Conservation (phyloP, 2,329 filamentous ascomycete genomes). For the Coniella lustricola region DNA sequence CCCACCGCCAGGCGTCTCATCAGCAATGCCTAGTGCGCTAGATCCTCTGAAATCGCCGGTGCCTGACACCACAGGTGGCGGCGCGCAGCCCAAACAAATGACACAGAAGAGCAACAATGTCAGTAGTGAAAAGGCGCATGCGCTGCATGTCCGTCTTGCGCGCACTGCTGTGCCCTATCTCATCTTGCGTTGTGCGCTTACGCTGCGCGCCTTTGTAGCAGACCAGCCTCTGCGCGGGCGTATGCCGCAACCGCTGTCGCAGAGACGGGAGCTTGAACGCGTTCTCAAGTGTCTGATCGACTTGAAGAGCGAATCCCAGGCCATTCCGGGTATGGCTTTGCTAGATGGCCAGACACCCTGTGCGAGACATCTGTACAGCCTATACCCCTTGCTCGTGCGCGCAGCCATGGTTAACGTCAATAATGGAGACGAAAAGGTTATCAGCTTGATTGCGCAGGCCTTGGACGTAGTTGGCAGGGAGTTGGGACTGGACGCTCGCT, state of each 20-base stretch:
- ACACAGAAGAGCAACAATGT: constrained; percentile 15
- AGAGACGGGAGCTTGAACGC: constrained; percentile 71
- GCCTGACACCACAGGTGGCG: constrained; percentile 12
- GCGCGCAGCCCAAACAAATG: constrained; percentile 7
- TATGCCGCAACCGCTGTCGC: constrained; percentile 80
- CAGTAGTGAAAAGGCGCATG: constrained; percentile 23
- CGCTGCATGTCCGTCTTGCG: constrained; percentile 55
- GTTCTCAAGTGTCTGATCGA: constrained; percentile 60
- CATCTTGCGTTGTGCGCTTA: constrained; percentile 71
- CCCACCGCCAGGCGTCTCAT: constrained; percentile 21
- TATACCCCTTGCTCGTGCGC: constrained; percentile 71
- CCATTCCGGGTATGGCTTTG: constrained; percentile 52
- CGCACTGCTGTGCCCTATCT: constrained; percentile 72
- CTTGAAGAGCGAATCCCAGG: constrained; percentile 61
- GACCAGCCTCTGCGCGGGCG: constrained; percentile 85
- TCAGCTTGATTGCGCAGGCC: constrained; percentile 50
- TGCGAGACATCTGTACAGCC: constrained; percentile 68
- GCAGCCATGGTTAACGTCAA: constrained; percentile 52
- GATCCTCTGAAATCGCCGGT: constrained; percentile 14
- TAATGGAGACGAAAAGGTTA: constrained; percentile 53
- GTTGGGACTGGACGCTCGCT: constrained; percentile 30
- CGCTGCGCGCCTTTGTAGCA: constrained; percentile 77
- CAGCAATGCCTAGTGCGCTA: constrained; percentile 18
- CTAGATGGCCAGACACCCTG: constrained; percentile 41
- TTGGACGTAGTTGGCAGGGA: constrained; percentile 57